Evolutionary conservation across 164 flowering plant genomes (phyloP).

Genomic region (Dillenia suffruticosa): DNA sequence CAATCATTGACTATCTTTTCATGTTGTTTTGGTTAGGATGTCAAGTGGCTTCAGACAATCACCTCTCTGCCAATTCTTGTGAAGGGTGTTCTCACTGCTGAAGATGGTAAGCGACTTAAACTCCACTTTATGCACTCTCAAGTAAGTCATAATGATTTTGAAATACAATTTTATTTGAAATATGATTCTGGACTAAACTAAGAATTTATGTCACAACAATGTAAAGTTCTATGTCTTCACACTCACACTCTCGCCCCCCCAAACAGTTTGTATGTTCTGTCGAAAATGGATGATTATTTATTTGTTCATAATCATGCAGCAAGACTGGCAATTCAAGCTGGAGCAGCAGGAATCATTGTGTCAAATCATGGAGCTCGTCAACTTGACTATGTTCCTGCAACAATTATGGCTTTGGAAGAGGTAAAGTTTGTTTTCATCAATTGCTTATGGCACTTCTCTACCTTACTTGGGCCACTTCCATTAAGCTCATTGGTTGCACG

Average conservation of each 20-base stretch:
- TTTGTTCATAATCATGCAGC: constrained; percentile 35
- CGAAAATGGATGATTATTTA: too few relatives aligned
- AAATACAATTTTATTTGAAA: too few relatives aligned
- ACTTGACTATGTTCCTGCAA: constrained; percentile 86
- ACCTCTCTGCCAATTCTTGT: constrained; percentile 80
- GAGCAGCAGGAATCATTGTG: constrained; percentile 91
- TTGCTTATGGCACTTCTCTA: background rate
- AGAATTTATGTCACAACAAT: too few relatives aligned
- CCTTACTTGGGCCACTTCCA: background rate
- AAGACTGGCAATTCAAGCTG: constrained; percentile 59
- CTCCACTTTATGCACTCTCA: background rate
- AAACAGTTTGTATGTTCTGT: too few relatives aligned
- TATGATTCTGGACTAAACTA: too few relatives aligned
- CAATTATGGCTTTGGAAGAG: constrained; percentile 84
- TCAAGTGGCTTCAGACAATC: constrained; percentile 89
- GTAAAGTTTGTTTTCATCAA: constrained; percentile 20
- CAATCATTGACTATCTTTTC: background rate
- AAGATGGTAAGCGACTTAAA: constrained; percentile 57
- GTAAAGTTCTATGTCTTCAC: too few relatives aligned
- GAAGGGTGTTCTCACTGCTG: constrained; percentile 92
- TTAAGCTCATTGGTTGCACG: too few relatives aligned
- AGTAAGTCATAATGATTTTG: too few relatives aligned
- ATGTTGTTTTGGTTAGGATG: constrained; percentile 49
- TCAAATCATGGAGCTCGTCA: constrained; percentile 98
- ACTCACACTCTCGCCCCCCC: too few relatives aligned